Percentiles rank a stretch among this genome's conserved stretches.
Evolutionary conservation across 108 stramenopile species (phyloP).

Genomic region (Cyclotella sp.): DNA sequence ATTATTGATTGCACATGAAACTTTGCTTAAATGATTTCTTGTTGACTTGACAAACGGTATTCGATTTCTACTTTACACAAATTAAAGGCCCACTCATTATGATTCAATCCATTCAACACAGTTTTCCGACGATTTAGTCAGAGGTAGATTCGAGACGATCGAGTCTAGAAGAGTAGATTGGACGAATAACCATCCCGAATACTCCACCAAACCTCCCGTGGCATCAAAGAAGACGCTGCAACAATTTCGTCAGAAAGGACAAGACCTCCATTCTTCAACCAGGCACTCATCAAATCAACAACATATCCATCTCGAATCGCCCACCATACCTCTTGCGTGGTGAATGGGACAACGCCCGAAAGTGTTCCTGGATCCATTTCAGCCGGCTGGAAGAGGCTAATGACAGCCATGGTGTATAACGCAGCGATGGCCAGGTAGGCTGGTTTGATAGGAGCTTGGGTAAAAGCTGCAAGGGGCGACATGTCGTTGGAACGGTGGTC

Average conservation of each 20-base stretch:
- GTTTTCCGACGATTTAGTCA: too few relatives aligned
- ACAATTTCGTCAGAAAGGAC: constrained; percentile 17
- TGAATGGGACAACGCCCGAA: constrained; percentile 33
- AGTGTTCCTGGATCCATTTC: background rate
- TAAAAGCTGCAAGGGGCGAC: constrained; percentile 12
- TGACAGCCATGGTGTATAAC: constrained; percentile 27
- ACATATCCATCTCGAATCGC: constrained; percentile 60
- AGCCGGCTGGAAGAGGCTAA: constrained; percentile 19
- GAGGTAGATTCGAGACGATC: too few relatives aligned
- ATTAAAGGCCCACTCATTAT: too few relatives aligned
- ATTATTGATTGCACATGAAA: too few relatives aligned
- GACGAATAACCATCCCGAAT: too few relatives aligned
- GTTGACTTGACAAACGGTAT: too few relatives aligned
- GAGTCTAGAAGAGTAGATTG: too few relatives aligned
- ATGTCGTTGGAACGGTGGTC: constrained; percentile 1
- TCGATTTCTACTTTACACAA: too few relatives aligned
- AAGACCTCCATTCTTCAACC: constrained; percentile 61
- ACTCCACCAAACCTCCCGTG: too few relatives aligned
- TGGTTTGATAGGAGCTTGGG: constrained; percentile 45
- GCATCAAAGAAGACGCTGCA: too few relatives aligned
- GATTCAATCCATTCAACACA: too few relatives aligned
- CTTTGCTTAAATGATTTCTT: too few relatives aligned
- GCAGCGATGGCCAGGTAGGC: constrained; percentile 50
- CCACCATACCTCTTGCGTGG: constrained; percentile 54
- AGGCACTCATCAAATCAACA: constrained; percentile 34